Percentiles rank a stretch among this genome's conserved stretches.
These are phyloP conservation scores for Cucumis cinereus DNA, from an alignment of 306 rosid genomes.

Conservation along the genomic window DNA sequence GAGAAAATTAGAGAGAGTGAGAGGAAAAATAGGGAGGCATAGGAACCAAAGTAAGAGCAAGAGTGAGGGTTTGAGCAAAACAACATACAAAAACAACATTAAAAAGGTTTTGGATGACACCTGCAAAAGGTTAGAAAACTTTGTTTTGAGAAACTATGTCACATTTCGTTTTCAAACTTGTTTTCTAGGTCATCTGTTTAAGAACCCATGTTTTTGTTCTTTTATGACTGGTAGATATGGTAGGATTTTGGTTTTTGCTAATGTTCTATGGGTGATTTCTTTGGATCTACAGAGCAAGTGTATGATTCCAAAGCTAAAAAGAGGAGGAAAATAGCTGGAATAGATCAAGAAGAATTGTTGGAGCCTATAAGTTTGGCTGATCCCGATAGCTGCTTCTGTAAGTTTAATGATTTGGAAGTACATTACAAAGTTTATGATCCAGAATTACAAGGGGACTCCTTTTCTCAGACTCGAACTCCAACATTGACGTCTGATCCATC, in stretches of 20 bases:
- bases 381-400: slow-evolving; percentile 72
- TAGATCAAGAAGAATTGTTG: slow-evolving; percentile 66
- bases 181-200: too few species aligned
- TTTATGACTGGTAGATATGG: not conserved
- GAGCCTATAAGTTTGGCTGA: slow-evolving; percentile 74
- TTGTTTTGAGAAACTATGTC: too few species aligned
- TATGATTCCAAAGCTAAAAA: slow-evolving; percentile 32
- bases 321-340: slow-evolving; percentile 55
- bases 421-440: slow-evolving; percentile 69
- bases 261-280: slow-evolving; percentile 5
- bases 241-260: not conserved
- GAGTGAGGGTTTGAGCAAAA: too few species aligned
- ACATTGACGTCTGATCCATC: slow-evolving; percentile 1
- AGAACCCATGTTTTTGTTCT: not conserved
- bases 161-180: too few species aligned
- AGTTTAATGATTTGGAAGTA: slow-evolving; percentile 61
- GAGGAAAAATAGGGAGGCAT: too few species aligned
- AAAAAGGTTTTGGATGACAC: too few species aligned
- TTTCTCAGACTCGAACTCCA: slow-evolving; percentile 17
- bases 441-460: slow-evolving; percentile 25
- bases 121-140: too few species aligned
- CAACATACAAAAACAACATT: too few species aligned
- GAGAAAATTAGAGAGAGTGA: too few species aligned
- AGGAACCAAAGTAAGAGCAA: too few species aligned
- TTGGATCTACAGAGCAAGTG: slow-evolving; percentile 33